These are phyloP conservation scores for Pythium myriotylum DNA, from an alignment of 352 stramenopile species.

Conservation along the genomic window DNA sequence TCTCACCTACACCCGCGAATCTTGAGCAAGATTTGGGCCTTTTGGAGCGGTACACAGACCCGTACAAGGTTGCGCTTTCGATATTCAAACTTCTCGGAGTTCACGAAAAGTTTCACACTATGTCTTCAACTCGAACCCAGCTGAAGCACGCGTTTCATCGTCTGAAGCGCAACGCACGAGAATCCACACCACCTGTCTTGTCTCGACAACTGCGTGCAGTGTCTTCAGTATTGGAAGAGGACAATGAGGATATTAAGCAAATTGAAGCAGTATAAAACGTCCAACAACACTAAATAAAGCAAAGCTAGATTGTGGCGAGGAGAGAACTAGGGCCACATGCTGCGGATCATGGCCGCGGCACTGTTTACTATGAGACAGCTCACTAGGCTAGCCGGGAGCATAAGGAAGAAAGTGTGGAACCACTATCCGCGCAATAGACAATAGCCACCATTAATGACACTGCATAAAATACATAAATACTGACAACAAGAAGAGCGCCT, in stretches of 20 bases:
- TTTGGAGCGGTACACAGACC: slow-evolving; percentile 59
- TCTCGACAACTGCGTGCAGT: neutral
- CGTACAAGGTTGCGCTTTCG: slow-evolving; percentile 73
- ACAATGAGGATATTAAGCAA: slow-evolving; percentile 12
- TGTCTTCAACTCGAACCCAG: slow-evolving; percentile 59
- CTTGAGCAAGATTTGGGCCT: slow-evolving; percentile 45
- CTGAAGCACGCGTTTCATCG: slow-evolving; percentile 68
- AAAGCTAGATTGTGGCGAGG: neutral
- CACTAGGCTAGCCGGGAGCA: slow-evolving; percentile 77
- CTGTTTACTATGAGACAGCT: slow-evolving; percentile 82
- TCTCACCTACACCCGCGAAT: slow-evolving; percentile 40
- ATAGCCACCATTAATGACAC: slow-evolving; percentile 18
- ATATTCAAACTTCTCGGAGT: slow-evolving; percentile 73
- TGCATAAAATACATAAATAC: slow-evolving; percentile 20
- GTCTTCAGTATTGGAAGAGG: neutral
- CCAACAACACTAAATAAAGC: slow-evolving; percentile 17
- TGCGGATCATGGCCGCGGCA: slow-evolving; percentile 70
- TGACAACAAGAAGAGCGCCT: slow-evolving; percentile 21
- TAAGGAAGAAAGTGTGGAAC: slow-evolving; percentile 81
- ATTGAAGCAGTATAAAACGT: slow-evolving; percentile 12
- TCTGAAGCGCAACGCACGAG: slow-evolving; percentile 46
- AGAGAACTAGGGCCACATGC: slow-evolving; percentile 60
- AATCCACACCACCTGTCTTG: neutral
- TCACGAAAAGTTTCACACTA: slow-evolving; percentile 66
- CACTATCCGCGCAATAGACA: slow-evolving; percentile 38